A percentile compares a stretch with the other conserved stretches of the same genome.
These are phyloP conservation scores for Colletotrichum lupini DNA, from an alignment of 2,329 filamentous ascomycete genomes.

Conservation along the genomic window DNA sequence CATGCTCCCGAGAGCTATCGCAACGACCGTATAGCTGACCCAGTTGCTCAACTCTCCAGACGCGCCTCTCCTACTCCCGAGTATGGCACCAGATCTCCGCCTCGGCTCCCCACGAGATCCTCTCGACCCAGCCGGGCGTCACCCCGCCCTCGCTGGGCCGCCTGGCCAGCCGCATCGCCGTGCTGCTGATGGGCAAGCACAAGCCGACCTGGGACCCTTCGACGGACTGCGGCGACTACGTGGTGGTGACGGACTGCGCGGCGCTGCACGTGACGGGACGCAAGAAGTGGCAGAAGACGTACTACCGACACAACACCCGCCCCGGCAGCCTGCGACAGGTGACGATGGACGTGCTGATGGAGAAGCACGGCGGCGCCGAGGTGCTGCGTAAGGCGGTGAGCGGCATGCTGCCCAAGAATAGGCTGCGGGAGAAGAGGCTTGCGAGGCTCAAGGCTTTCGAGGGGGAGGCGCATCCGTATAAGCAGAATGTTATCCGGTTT, in stretches of 20 bases:
- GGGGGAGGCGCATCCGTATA: conserved; percentile 90
- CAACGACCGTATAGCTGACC: neutral
- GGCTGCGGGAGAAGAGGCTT: conserved; percentile 87
- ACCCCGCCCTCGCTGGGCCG: conserved; percentile 87
- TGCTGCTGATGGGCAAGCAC: conserved; percentile 96
- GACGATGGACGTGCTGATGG: conserved; percentile 95
- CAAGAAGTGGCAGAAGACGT: conserved; percentile 93
- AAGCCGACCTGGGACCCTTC: conserved; percentile 98
- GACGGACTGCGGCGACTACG: conserved; percentile 98
- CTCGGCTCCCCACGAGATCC: conserved; percentile 71
- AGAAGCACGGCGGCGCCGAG: conserved; percentile 93
- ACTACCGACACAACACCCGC: conserved; percentile 93
- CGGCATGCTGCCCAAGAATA: conserved; percentile 98
- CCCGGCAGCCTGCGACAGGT: conserved; percentile 88
- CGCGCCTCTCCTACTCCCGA: conserved; percentile 94
- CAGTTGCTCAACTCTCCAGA: conserved; percentile 62
- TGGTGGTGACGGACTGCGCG: conserved; percentile 91
- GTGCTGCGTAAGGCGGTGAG: conserved; percentile 90
- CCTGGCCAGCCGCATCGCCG: conserved; percentile 86
- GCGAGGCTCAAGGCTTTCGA: conserved; percentile 95
- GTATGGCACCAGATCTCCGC: conserved; percentile 91
- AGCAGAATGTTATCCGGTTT: conserved; percentile 84
- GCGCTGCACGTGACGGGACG: conserved; percentile 89
- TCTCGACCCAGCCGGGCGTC: conserved; percentile 66
- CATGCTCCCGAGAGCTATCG: neutral